Conservation (phyloP, 257 asterid species). For the Vinca minor region DNA sequence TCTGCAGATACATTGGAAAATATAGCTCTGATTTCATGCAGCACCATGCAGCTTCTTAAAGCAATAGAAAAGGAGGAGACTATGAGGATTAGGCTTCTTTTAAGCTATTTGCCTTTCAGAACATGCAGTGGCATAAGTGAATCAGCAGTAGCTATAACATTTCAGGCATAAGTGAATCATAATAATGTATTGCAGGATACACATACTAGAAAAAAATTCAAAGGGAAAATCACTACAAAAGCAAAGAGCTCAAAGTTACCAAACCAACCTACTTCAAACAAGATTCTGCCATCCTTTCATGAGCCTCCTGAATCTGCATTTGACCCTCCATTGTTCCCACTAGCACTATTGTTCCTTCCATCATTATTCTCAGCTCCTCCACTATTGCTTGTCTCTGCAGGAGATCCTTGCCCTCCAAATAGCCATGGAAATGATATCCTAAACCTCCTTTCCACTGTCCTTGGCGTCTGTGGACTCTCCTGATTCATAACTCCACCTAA, state of each 20-base stretch:
- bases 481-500: constrained; percentile 29
- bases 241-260: constrained; percentile 9
- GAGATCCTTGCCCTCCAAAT: constrained; percentile 49
- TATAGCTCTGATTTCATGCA: no score
- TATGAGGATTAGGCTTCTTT: not conserved
- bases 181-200: not conserved
- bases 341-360: constrained; percentile 30
- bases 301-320: constrained; percentile 36
- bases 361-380: constrained; percentile 33
- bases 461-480: constrained; percentile 39
- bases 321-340: constrained; percentile 23
- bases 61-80: no score
- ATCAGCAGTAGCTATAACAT: not conserved
- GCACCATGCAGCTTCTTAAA: no score
- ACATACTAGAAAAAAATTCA: not conserved
- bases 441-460: constrained; percentile 53
- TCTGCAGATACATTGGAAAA: no score
- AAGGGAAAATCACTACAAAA: not conserved
- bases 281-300: constrained; percentile 80
- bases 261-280: constrained; percentile 36
- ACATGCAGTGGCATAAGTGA: not conserved
- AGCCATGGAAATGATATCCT: constrained; percentile 66
- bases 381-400: constrained; percentile 58
- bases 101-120: not conserved
- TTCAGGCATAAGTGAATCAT: constrained; percentile 1